Conservation (phyloP, 768 basidiomycete genomes). For the Agaricus subrufescens region DNA sequence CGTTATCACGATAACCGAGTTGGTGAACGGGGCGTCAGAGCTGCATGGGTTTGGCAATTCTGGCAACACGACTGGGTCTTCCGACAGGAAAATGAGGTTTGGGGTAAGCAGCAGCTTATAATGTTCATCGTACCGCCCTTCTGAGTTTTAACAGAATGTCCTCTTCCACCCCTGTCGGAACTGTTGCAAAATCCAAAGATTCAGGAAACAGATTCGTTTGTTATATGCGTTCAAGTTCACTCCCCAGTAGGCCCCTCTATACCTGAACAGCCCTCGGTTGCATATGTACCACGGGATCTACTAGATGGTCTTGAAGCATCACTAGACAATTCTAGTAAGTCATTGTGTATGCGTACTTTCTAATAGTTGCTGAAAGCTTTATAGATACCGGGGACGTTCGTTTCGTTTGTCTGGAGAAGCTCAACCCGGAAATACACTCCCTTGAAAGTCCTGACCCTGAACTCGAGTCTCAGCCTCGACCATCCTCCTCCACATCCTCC, state of each 20-base stretch:
- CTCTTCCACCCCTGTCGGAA: conserved; percentile 55
- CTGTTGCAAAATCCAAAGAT: conserved; percentile 59
- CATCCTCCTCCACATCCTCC: conserved; percentile 39
- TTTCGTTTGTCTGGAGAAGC: conserved; percentile 66
- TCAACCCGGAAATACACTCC: conserved; percentile 23
- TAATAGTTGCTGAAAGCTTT: neutral
- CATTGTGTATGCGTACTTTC: neutral
- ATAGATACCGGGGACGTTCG: conserved; percentile 72
- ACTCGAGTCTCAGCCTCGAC: conserved; percentile 18
- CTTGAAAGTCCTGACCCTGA: conserved; percentile 6
- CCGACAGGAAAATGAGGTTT: conserved; percentile 66
- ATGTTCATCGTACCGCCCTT: neutral
- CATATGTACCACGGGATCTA: conserved; percentile 62
- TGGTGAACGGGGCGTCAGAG: conserved; percentile 58
- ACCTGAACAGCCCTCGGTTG: conserved; percentile 61
- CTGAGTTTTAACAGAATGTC: conserved; percentile 40
- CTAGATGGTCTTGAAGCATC: conserved; percentile 67
- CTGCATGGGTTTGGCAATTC: conserved; percentile 71
- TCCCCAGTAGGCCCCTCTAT: conserved; percentile 52
- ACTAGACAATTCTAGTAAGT: conserved; percentile 66
- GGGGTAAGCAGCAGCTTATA: conserved; percentile 42
- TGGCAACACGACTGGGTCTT: conserved; percentile 73
- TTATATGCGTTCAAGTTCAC: conserved; percentile 73
- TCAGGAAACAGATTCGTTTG: conserved; percentile 59
- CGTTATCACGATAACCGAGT: conserved; percentile 57